Base-by-base conservation (phyloP, 345 rosid genomes). In the Ricinus communis region DNA sequence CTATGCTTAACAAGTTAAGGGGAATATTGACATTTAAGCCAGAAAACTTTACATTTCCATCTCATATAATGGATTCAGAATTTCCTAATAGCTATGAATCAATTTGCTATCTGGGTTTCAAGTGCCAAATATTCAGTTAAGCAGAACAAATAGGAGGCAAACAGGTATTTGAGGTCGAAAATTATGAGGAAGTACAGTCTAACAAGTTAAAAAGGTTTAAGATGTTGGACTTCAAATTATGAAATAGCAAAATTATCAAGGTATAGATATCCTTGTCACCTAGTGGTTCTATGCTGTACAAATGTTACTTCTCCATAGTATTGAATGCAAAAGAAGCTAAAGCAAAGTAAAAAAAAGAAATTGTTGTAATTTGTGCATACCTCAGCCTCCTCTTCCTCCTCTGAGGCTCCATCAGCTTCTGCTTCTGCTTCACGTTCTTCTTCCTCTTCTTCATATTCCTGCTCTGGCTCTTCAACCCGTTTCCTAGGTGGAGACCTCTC, bases 371-470 rank as follows among this genome's bases (percentile, higher is more conserved):
- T 43, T 73, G 61, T 40, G 8, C 75, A 54, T 86, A 91, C 97
- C 97, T 77, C 87, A 49, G 71, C 79, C 75, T 80, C 83, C 54
- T 82, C 87, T 77, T 62, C 66, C 31, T 62, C 66, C 30, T 62
- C 66, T 62, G 50, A 62, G 50, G 66, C 66, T 5, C 49, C 51
- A 62, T 62, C 66, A 41, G 1, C 47, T 41, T 62, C 50, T 62
- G 66, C 66, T 51, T 65, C 82, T 16, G 82, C 90, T 47, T 82
- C 86, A 31, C 33, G 85, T 56, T 83, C 97, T 27, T 88, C 97
- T 13, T 85, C 93, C 18, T 88, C 93, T 74, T 87, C 98, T 80
- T 95, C 97, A 70, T 87, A 90, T 52, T 91, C 97, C 19, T 78
- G 82, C 81, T 86, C 98, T 55, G 87, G 87, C 53, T 86, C 96